phyloP scores from a whole-genome alignment of 2,329 filamentous ascomycete species.

The Aspergillus latus region DNA sequence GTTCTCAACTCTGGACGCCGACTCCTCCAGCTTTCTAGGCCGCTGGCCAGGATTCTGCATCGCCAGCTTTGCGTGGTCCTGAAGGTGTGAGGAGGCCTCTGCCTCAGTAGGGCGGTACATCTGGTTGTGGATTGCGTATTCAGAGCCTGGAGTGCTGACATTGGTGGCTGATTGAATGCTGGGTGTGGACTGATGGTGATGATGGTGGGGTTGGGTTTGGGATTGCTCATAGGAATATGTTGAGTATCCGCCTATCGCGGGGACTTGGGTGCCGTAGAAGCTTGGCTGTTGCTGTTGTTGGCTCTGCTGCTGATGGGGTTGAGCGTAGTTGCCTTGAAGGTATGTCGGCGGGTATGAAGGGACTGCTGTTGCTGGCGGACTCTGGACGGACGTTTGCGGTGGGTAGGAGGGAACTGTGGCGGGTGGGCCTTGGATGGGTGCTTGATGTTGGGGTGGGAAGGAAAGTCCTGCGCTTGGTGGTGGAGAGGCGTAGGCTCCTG shows the following conservation, averaged over 20 bases:
- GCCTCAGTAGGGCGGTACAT: slow-evolving; percentile 48
- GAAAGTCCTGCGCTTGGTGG: slow-evolving; percentile 38
- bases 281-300: slow-evolving; percentile 16
- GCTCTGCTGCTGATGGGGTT: slow-evolving; percentile 11
- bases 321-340: slow-evolving; percentile 13
- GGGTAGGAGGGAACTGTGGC: slow-evolving; percentile 30
- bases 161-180: slow-evolving; percentile 8
- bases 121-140: slow-evolving; percentile 49
- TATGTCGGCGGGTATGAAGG: slow-evolving; percentile 33
- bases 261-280: slow-evolving; percentile 15
- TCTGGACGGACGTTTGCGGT: slow-evolving; percentile 27
- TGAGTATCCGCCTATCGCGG: slow-evolving; percentile 41
- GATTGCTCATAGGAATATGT: slow-evolving; percentile 44
- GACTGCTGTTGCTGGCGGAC: slow-evolving; percentile 22
- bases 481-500: slow-evolving; percentile 35
- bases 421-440: slow-evolving; percentile 28
- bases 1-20: slow-evolving; percentile 41
- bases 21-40: slow-evolving; percentile 40
- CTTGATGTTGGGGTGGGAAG: slow-evolving; percentile 24
- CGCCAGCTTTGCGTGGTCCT: slow-evolving; percentile 36
- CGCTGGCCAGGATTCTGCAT: slow-evolving; percentile 34
- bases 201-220: slow-evolving; percentile 14
- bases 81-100: slow-evolving; percentile 39
- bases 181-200: not conserved
- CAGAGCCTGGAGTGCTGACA: slow-evolving; percentile 21